Conservation (phyloP, 352 stramenopile species). For the Globisporangium camurandrum region DNA sequence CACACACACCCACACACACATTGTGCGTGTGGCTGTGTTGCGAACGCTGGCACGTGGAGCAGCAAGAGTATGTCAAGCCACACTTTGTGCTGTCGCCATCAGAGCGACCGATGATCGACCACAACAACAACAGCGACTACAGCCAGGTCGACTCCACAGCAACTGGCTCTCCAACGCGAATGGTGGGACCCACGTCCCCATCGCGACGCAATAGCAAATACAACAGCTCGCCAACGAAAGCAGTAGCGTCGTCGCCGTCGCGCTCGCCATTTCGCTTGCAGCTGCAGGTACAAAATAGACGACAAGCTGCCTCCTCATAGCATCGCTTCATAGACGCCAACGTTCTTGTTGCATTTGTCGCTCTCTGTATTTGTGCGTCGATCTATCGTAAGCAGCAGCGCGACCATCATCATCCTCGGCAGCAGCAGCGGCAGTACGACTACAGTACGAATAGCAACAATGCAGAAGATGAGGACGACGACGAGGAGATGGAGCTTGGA, state of each 20-base stretch:
- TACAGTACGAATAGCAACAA: background rate
- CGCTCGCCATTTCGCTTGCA: background rate
- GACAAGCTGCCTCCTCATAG: too few relatives aligned
- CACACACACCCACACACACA: too few relatives aligned
- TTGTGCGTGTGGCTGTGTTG: background rate
- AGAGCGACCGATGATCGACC: background rate
- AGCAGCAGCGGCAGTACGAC: background rate
- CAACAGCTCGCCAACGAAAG: background rate
- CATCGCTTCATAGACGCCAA: too few relatives aligned
- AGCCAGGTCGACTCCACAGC: background rate
- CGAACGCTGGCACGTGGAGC: too few relatives aligned
- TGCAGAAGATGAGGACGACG: background rate
- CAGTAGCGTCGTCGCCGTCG: background rate
- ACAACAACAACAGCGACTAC: background rate
- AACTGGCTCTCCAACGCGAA: background rate
- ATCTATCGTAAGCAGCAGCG: too few relatives aligned
- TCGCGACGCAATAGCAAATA: background rate
- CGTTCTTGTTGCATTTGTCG: too few relatives aligned
- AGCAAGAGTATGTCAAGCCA: slow-evolving; percentile 26
- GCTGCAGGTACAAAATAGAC: slow-evolving; percentile 3
- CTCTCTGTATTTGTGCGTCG: too few relatives aligned
- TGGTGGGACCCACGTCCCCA: too few relatives aligned
- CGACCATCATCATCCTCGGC: too few relatives aligned
- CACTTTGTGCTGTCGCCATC: slow-evolving; percentile 26
- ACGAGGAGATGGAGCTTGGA: slow-evolving; percentile 9